Conservation (phyloP, 495 filamentous ascomycete genomes). For the Aspergillus nidulans region DNA sequence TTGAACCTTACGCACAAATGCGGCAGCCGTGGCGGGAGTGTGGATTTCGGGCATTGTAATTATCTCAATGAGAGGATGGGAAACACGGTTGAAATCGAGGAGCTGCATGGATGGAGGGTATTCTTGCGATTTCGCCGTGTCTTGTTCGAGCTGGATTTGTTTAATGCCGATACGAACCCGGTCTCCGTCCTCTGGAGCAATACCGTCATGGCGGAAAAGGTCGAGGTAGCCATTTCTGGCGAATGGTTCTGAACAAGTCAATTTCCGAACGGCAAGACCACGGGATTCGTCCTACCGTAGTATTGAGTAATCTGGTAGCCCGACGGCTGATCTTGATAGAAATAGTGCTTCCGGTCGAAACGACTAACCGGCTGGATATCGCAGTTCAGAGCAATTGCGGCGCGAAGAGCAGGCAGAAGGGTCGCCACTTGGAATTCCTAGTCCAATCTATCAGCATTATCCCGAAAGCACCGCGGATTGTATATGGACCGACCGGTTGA, state of each 20-base stretch:
- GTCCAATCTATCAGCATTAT: not conserved
- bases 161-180: slow-evolving; percentile 71
- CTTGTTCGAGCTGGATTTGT: slow-evolving; percentile 95
- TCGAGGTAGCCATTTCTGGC: slow-evolving; percentile 69
- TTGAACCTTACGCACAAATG: slow-evolving; percentile 86
- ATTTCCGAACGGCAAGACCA: not conserved
- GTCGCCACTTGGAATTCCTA: slow-evolving; percentile 74
- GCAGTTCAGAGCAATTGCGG: slow-evolving; percentile 81
- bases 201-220: slow-evolving; percentile 72
- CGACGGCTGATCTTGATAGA: slow-evolving; percentile 93
- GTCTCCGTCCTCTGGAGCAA: slow-evolving; percentile 65
- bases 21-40: slow-evolving; percentile 76
- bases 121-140: slow-evolving; percentile 89
- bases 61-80: slow-evolving; percentile 87
- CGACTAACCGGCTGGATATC: slow-evolving; percentile 66
- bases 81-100: slow-evolving; percentile 91
- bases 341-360: slow-evolving; percentile 98
- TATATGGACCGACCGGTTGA: slow-evolving; percentile 55
- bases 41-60: slow-evolving; percentile 88
- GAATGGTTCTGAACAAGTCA: slow-evolving; percentile 59
- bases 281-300: slow-evolving; percentile 50
- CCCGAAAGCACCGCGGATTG: too few species aligned
- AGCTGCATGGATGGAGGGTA: slow-evolving; percentile 68
- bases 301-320: slow-evolving; percentile 99
- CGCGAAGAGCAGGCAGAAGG: slow-evolving; percentile 81